phyloP scores from a whole-genome alignment of 805 yeast genomes.

The Metschnikowia lachancei region DNA sequence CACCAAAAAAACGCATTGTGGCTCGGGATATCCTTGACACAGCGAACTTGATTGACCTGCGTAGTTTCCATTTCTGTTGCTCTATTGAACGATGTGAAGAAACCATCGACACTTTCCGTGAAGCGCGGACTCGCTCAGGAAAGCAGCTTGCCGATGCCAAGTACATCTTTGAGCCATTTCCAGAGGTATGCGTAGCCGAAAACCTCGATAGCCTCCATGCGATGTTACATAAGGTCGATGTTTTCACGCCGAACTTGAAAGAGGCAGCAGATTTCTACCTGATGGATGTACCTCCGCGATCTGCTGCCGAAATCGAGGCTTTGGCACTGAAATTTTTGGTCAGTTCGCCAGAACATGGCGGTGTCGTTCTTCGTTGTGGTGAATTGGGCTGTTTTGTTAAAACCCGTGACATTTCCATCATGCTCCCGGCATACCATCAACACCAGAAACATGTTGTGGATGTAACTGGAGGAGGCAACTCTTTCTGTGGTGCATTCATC shows the following conservation, averaged over 20 bases:
- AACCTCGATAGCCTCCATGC: constrained; percentile 32
- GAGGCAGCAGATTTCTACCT: constrained; percentile 73
- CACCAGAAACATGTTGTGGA: constrained; percentile 36
- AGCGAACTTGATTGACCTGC: constrained; percentile 33
- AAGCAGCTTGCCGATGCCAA: constrained; percentile 27
- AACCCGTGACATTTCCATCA: constrained; percentile 28
- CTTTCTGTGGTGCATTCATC: constrained; percentile 45
- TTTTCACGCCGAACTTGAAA: constrained; percentile 80
- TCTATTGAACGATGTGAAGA: constrained; percentile 59
- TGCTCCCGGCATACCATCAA: constrained; percentile 76
- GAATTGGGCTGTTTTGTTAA: constrained; percentile 59
- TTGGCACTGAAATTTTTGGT: constrained; percentile 17
- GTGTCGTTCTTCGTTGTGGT: constrained; percentile 75
- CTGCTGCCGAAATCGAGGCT: constrained; percentile 36
- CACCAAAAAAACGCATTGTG: constrained; percentile 60
- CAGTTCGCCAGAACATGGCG: constrained; percentile 42
- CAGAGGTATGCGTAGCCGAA: constrained; percentile 63
- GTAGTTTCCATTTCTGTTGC: constrained; percentile 69
- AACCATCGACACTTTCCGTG: constrained; percentile 38
- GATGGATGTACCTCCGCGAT: constrained; percentile 40
- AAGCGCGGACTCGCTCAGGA: neutral
- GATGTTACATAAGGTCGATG: constrained; percentile 47
- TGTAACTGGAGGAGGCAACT: constrained; percentile 47
- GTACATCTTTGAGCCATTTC: constrained; percentile 83
- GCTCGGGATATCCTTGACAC: constrained; percentile 50